Evolutionary conservation across 768 basidiomycete genomes (phyloP), one percentile per base, ranked within the genome.

Genomic region (Boletus patriciae): DNA sequence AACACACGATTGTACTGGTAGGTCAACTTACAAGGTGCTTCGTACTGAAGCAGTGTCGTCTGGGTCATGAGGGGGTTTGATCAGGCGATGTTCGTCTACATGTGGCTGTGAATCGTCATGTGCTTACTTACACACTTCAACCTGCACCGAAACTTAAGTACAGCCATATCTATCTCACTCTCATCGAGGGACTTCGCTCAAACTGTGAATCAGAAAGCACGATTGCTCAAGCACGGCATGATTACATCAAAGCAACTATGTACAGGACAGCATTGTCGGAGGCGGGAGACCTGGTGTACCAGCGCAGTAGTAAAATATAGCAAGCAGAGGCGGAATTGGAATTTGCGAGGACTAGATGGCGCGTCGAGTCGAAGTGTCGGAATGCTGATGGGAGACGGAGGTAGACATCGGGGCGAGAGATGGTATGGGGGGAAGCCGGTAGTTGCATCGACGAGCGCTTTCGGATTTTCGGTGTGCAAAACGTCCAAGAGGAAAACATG

Each of bases 21-120:
- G 42, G n/a, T 51, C 29, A 50, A 75, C 90, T 80, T 73, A 92
- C 91, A 91, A 46, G 88, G 89, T 42, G 91, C 87, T 74, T 92
- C 91, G 70, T 92, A 92, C 59, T 90, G 87, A 55, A 92, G 80
- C 62, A 88, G 66, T 4, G 85, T 84, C 33, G 85, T 85, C 69
- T 87, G 86, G 59, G 83, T 80, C 87, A 89, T 88, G 64, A 64
- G 48, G 44, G 46, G 31, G 42, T 55, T 60, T 27, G 47, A 29
- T 27, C 5, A 57, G 54, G 27, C 38, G 41, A 57, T 37, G 49
- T 50, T 57, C 38, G 38, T 51, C 46, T 48, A 27, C 42, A 58
- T 61, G 70, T 72, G 70, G 72, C 66, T 64, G 59, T 61, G 67
- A 47, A 12, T 16, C 7, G 15, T 27, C 19, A 8, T 38, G 23